Base-by-base conservation (phyloP, 2,329 filamentous ascomycete species). In the Clathrospora elynae region DNA sequence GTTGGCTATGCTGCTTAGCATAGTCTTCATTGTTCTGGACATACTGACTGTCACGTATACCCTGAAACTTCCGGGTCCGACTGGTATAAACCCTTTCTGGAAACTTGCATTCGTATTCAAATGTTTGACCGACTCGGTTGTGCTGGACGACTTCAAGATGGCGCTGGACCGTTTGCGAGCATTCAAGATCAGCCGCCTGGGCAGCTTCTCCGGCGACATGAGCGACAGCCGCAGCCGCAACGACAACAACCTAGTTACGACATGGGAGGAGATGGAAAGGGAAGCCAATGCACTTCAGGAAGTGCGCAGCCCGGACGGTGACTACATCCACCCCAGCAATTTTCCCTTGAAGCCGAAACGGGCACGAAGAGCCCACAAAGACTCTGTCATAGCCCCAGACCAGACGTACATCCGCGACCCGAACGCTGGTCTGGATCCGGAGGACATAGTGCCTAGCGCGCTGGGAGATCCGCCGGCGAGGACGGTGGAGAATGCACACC, bases 141-240 rank as follows among this genome's bases (percentile, higher is more conserved):
- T 86, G 36, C 76, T 86, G 8, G 83, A 86, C 57, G 83, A 86
- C 55, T 86, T 86, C 75, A 85, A 85, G 58, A 84, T 82, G 3
- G 75, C 75, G 0, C 61, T 78, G 16, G 75, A 78, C 45, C 67
- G 73, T 4, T 55, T 78, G 29, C 68, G 73, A 45, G 64, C 71
- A n/a, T 71, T 75, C 57, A 73, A 72, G 34, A 66, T 77, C 28
- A 68, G 68, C 14, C 66, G 68, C 9, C 33, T 71, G 13, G 67
- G 66, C 13, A 70, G 66, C 42, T 70, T 67, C 23, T 69, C 66
- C 1, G 58, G 58, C 7, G 67, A 71, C 44, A 55, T 53, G 40
- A 67, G 59, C 39, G 67, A 69, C 34, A 63, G 61, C 28, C 62
- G 66, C 13, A 59, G 56, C 14, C 57, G 59, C 23, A 62, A 64